Conservation (phyloP, 805 yeast genomes). For the Wickerhamiella australiensis region DNA sequence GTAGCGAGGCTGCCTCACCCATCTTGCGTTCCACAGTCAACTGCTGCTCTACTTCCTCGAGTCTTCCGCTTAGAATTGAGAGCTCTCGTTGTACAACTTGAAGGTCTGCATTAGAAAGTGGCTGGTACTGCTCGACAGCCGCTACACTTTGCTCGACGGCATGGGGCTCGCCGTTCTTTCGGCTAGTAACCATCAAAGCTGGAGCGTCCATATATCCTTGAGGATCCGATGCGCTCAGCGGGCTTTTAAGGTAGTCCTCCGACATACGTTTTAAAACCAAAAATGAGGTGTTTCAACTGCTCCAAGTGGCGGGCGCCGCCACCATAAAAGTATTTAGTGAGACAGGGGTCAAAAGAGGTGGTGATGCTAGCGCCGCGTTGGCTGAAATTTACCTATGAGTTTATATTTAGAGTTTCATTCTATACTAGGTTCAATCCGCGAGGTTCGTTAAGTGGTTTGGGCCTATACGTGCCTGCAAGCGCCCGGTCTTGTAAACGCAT, state of each 20-base stretch:
- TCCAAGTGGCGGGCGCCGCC: conserved; percentile 2
- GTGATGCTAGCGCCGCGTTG: background rate
- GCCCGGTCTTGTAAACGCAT: too few species aligned
- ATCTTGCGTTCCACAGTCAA: conserved; percentile 21
- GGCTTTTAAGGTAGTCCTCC: background rate
- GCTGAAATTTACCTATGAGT: background rate
- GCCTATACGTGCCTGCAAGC: too few species aligned
- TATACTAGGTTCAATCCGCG: too few species aligned
- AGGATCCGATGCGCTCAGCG: conserved; percentile 15
- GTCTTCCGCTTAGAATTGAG: conserved; percentile 12
- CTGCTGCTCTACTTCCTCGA: conserved; percentile 17
- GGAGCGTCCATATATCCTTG: conserved; percentile 23
- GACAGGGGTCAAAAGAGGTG: background rate
- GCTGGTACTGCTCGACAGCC: conserved; percentile 13
- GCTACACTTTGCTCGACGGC: conserved; percentile 20
- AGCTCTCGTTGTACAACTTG: conserved; percentile 17
- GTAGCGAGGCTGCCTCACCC: conserved; percentile 22
- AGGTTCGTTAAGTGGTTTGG: too few species aligned
- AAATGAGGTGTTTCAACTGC: background rate
- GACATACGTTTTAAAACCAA: background rate
- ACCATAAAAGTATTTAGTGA: background rate
- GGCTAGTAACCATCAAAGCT: conserved; percentile 18
- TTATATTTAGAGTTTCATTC: too few species aligned
- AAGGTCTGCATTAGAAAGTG: conserved; percentile 18
- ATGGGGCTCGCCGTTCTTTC: conserved; percentile 2